Conservation (phyloP, 2,329 filamentous ascomycete species). For the Diaporthe australafricana region DNA sequence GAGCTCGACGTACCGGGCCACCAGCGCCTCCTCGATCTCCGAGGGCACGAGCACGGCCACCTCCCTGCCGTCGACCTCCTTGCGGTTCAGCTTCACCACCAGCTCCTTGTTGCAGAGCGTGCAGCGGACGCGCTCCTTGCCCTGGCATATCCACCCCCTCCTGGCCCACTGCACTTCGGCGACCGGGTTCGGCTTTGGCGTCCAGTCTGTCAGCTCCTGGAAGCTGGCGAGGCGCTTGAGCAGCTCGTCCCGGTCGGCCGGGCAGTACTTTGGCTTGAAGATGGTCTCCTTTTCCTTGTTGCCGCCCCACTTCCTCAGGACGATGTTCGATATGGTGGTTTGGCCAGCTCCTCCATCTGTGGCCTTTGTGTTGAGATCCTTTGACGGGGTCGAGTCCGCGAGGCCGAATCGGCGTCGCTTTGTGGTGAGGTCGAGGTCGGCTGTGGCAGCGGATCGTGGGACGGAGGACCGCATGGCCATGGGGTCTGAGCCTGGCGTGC, state of each 20-base stretch:
- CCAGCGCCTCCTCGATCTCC: conserved; percentile 76
- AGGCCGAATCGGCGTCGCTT: conserved; percentile 66
- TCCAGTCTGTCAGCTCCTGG: conserved; percentile 91
- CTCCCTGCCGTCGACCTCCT: conserved; percentile 67
- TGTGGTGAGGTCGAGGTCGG: conserved; percentile 56
- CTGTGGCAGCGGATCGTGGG: conserved; percentile 40
- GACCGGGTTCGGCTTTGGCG: conserved; percentile 87
- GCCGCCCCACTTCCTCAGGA: conserved; percentile 55
- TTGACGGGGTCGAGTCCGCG: conserved; percentile 53
- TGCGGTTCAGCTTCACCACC: conserved; percentile 80
- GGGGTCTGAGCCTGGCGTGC: conserved; percentile 39
- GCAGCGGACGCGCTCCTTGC: conserved; percentile 86
- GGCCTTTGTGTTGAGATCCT: conserved; percentile 35
- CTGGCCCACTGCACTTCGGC: conserved; percentile 96
- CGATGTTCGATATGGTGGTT: conserved; percentile 54
- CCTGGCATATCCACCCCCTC: conserved; percentile 88
- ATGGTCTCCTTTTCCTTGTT: conserved; percentile 42
- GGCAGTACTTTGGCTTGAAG: conserved; percentile 78
- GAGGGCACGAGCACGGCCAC: conserved; percentile 65
- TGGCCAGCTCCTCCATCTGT: conserved; percentile 31
- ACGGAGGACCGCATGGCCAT: conserved; percentile 39
- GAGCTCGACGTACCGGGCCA: conserved; percentile 79
- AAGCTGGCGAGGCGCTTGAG: conserved; percentile 86
- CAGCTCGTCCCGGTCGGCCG: conserved; percentile 86
- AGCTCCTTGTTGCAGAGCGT: conserved; percentile 87